phyloP scores from a whole-genome alignment of 768 basidiomycete genomes.

The Dentipellis fragilis region DNA sequence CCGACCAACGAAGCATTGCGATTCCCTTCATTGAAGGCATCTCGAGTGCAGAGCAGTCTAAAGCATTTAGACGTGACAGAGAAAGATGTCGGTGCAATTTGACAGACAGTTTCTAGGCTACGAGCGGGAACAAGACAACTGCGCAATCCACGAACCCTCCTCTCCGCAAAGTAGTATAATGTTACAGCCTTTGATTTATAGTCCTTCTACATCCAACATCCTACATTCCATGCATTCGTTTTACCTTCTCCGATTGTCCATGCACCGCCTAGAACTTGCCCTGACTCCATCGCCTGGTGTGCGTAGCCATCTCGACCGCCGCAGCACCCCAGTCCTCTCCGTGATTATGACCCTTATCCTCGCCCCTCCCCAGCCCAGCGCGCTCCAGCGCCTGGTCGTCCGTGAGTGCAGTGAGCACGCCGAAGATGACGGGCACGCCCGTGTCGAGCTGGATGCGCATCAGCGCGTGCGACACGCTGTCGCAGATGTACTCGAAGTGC shows the following conservation, averaged over 20 bases:
- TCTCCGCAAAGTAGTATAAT: no score
- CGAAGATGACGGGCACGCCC: slow-evolving; percentile 92
- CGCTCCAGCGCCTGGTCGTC: slow-evolving; percentile 94
- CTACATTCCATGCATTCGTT: background rate
- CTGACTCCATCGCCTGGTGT: slow-evolving; percentile 54
- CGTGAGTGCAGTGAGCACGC: slow-evolving; percentile 83
- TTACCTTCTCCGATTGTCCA: background rate
- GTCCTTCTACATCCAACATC: background rate
- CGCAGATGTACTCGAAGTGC: slow-evolving; percentile 99
- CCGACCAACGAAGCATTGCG: no score
- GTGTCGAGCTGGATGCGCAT: slow-evolving; percentile 94
- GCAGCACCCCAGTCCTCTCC: slow-evolving; percentile 97
- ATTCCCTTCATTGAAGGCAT: no score
- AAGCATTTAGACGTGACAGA: no score
- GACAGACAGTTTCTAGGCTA: no score
- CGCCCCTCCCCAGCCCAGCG: slow-evolving; percentile 74
- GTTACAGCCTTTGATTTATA: background rate
- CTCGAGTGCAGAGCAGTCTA: no score
- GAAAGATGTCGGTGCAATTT: no score
- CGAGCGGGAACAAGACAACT: no score
- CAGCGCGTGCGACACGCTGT: slow-evolving; percentile 84
- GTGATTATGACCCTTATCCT: slow-evolving; percentile 84
- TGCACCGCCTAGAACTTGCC: slow-evolving; percentile 44
- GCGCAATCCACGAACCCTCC: no score
- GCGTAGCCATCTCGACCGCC: slow-evolving; percentile 86